These are phyloP conservation scores for Populus simonii DNA, from an alignment of 345 rosid species.

Conservation along the genomic window DNA sequence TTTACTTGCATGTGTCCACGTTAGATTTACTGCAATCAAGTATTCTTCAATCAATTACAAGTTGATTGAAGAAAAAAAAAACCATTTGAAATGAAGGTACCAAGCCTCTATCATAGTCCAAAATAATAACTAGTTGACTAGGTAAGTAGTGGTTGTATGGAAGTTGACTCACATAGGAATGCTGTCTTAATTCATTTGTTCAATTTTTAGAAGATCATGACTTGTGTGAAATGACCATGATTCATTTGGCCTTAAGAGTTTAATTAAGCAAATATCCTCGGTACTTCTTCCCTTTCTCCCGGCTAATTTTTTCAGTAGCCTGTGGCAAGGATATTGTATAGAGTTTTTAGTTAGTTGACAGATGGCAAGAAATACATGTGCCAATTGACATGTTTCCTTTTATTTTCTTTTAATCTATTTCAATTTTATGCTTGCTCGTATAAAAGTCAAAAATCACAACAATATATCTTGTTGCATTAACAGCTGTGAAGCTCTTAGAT, in stretches of 20 bases:
- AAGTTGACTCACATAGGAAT: neutral
- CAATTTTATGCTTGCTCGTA: neutral
- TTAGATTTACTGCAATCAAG: too few relatives aligned
- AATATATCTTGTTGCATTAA: neutral
- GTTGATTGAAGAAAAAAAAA: too few relatives aligned
- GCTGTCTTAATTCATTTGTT: neutral
- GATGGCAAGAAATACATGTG: neutral
- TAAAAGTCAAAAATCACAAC: neutral
- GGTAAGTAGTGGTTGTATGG: slow-evolving; percentile 12
- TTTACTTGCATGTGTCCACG: too few relatives aligned
- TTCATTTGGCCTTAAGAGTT: neutral
- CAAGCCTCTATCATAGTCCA: too few relatives aligned
- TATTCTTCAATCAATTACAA: too few relatives aligned
- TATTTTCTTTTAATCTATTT: too few relatives aligned
- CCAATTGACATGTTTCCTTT: neutral
- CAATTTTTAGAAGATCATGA: neutral
- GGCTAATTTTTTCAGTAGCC: neutral
- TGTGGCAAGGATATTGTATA: neutral
- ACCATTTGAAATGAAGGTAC: too few relatives aligned
- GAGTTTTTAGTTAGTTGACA: neutral
- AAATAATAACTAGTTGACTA: slow-evolving; percentile 5
- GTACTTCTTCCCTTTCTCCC: neutral
- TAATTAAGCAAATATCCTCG: neutral
- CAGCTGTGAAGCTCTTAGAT: neutral
- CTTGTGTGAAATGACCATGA: neutral